These are phyloP conservation scores for Ceratocystis colombiana DNA, from an alignment of 2,329 filamentous ascomycete species.

Conservation along the genomic window DNA sequence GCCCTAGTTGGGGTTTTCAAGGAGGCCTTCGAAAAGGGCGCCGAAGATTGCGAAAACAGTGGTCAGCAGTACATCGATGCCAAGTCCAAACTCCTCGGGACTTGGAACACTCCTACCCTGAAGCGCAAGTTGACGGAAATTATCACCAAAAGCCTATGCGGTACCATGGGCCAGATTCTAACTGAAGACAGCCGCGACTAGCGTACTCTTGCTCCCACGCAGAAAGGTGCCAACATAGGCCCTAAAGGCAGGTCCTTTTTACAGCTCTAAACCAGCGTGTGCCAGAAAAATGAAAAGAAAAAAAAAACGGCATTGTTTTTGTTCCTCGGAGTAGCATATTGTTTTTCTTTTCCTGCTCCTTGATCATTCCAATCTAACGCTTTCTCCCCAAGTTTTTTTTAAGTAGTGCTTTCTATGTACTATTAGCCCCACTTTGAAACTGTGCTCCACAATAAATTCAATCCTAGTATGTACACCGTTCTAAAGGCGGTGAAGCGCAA, in stretches of 20 bases:
- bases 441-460: not conserved
- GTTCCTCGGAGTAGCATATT: not conserved
- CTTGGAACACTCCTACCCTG: constrained; percentile 55
- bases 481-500: constrained; percentile 24
- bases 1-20: constrained; percentile 40
- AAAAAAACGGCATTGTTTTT: not conserved
- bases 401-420: not conserved
- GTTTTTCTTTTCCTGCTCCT: not conserved
- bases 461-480: not conserved
- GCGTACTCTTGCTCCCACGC: not conserved
- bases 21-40: constrained; percentile 44
- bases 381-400: not conserved
- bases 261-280: no score
- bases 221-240: not conserved
- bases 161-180: constrained; percentile 65
- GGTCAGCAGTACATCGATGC: constrained; percentile 61
- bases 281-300: no score
- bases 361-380: not conserved
- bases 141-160: constrained; percentile 49
- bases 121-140: constrained; percentile 51
- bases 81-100: constrained; percentile 55
- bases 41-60: constrained; percentile 47
- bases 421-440: not conserved
- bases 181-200: constrained; percentile 46
- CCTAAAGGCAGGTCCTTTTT: no score